Conservation (phyloP, 768 basidiomycete genomes). For the Clitopilus passeckerianus region DNA sequence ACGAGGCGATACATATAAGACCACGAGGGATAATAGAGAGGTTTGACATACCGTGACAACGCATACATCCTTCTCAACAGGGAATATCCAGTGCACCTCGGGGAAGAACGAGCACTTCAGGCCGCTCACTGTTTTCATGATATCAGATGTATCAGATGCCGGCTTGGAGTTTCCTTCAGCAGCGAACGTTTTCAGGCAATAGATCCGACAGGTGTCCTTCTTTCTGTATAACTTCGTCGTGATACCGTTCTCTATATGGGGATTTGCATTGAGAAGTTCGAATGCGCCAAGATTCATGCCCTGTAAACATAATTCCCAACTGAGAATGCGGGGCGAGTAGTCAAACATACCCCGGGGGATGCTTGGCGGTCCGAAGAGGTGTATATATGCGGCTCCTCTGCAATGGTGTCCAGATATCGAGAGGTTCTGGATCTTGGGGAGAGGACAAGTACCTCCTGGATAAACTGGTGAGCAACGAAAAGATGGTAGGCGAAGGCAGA, state of each 20-base stretch:
- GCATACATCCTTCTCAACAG: conserved; percentile 30
- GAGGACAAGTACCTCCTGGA: conserved; percentile 45
- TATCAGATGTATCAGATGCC: conserved; percentile 31
- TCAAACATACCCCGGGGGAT: conserved; percentile 28
- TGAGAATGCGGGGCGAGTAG: conserved; percentile 9
- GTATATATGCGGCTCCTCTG: conserved; percentile 10
- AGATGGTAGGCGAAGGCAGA: background rate
- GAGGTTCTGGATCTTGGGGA: conserved; percentile 29
- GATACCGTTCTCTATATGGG: background rate
- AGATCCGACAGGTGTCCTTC: background rate
- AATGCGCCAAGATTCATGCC: conserved; percentile 1
- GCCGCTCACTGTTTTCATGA: conserved; percentile 19
- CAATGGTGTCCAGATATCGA: conserved; percentile 12
- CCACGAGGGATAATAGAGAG: background rate
- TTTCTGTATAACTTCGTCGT: background rate
- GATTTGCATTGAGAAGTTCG: background rate
- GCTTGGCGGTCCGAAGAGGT: conserved; percentile 11
- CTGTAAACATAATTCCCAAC: conserved; percentile 2
- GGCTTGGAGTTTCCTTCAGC: conserved; percentile 20
- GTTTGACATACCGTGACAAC: conserved; percentile 31
- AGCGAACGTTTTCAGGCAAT: conserved; percentile 10
- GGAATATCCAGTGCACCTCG: conserved; percentile 33
- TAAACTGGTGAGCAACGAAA: background rate
- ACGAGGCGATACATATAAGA: background rate
- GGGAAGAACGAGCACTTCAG: conserved; percentile 31